Base-by-base conservation (phyloP, 805 yeast genomes). In the Ogataea pilisensis region DNA sequence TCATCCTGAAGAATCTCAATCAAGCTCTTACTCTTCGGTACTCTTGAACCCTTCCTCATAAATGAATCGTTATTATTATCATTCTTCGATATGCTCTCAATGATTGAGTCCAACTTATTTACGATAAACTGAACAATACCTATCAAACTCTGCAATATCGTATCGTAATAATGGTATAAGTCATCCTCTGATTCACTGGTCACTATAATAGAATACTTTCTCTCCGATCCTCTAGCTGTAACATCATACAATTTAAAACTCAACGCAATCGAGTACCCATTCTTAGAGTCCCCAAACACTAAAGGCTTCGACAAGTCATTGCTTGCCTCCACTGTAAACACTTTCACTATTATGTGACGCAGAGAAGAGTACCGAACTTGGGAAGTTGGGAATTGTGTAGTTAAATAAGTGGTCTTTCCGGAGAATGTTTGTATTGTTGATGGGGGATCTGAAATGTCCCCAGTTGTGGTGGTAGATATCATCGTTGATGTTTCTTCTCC, bases 171-270 rank as follows among this genome's bases (percentile, higher is more conserved):
- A 24, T 66, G 60, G n/a, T 80, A 58, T 13, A 83, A 56, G 13
- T 63, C 69, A n/a, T 63, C 53, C 44, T 76, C 85, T 17, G 70
- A 63, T 50, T 80, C 84, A 9, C 75, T 64, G 2, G 80, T 70
- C 12, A 82, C 76, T 42, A 82, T 69, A 16, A 81, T 57, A 1
- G 82, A 69, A 50, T 82, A 84, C 38, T 84, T 72, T 43, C 91
- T 64, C 55, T 84, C 89, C 1, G 83, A 76, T 2, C 91, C 91
- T 41, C 91, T 66, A 0, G 91, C 89, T 35, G 77, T 75, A 11
- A 69, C 61, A 57, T 84, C 91, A 31, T 68, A 66, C 24, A 82
- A 58, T 54, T 81, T 81, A 64, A 84, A 82, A 3, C 80, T 72
- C 42, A 75, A 66, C 12, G 75, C 70, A 7, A 83, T 58, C 22